Percentiles rank a stretch among this genome's conserved stretches.
phyloP scores from a whole-genome alignment of 805 yeast species.

The Saccharomycopsis fodiens region DNA sequence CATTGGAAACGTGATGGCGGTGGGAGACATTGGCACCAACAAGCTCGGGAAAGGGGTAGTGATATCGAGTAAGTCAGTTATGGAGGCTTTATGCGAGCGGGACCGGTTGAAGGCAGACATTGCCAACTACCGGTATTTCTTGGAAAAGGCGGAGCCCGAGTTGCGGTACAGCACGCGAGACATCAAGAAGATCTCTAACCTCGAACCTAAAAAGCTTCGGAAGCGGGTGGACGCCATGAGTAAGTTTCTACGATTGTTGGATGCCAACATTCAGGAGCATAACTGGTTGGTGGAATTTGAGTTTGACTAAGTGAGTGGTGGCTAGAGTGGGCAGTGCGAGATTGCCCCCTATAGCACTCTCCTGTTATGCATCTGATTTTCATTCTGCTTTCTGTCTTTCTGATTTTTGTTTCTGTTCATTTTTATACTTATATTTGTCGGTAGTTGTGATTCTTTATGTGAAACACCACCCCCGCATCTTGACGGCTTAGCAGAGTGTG shows the following conservation, averaged over 20 bases:
- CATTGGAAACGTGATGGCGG: neutral
- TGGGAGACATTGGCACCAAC: neutral
- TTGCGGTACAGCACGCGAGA: neutral
- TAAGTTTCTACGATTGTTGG: neutral
- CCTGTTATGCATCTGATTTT: no score
- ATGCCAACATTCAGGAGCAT: neutral
- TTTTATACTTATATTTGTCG: no score
- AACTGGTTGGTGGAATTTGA: neutral
- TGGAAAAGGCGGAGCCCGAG: neutral
- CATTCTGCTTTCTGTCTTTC: no score
- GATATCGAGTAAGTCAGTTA: neutral
- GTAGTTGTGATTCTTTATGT: no score
- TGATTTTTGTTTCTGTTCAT: no score
- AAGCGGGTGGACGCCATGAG: neutral
- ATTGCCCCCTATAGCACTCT: no score
- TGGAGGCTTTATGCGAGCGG: neutral
- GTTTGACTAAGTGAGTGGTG: neutral
- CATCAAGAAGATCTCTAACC: constrained; percentile 1
- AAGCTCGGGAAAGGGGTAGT: neutral
- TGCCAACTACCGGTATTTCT: neutral
- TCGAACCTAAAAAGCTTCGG: neutral
- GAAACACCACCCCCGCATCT: no score
- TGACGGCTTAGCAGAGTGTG: no score
- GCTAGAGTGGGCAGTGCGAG: no score
- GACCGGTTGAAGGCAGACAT: neutral